Conservation (phyloP, 192 early-diverging fungal species). For the Irineochytrium annulatum region DNA sequence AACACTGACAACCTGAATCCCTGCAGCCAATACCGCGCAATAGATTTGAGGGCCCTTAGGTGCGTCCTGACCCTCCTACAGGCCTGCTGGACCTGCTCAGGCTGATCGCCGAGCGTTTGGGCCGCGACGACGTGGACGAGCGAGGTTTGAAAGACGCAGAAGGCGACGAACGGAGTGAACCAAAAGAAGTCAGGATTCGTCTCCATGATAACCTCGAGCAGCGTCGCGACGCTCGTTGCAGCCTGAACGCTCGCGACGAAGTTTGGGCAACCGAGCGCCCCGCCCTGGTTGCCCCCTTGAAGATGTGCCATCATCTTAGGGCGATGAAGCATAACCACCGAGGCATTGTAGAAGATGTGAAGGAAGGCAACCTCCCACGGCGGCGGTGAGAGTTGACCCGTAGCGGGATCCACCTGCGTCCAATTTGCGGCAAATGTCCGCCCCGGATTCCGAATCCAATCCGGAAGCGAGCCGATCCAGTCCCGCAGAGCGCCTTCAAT, state of each 20-base stretch:
- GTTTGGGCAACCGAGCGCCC: slow-evolving; percentile 3
- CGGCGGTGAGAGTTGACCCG: slow-evolving; percentile 5
- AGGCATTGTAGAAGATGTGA: slow-evolving; percentile 19
- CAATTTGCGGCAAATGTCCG: slow-evolving; percentile 25
- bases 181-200: slow-evolving; percentile 23
- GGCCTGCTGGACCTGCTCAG: slow-evolving; percentile 3
- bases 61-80: slow-evolving; percentile 8
- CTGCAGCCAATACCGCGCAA: slow-evolving; percentile 23
- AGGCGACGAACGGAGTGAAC: slow-evolving; percentile 28
- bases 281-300: not conserved
- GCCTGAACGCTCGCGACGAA: slow-evolving; percentile 12
- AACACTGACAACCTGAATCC: slow-evolving; percentile 9
- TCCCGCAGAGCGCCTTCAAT: slow-evolving; percentile 19
- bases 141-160: slow-evolving; percentile 30
- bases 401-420: slow-evolving; percentile 1
- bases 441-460: slow-evolving; percentile 18
- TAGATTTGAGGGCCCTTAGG: slow-evolving; percentile 9
- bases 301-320: slow-evolving; percentile 27
- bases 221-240: slow-evolving; percentile 7
- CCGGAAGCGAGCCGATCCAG: slow-evolving; percentile 15
- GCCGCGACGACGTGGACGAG: slow-evolving; percentile 28
- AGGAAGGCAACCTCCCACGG: slow-evolving; percentile 27
- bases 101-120: slow-evolving; percentile 21
- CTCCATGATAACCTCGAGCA: slow-evolving; percentile 21
- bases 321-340: slow-evolving; percentile 19